Evolutionary conservation across 176 grass and related monocot species (phyloP).

Genomic region (Pontederia crassipes): DNA sequence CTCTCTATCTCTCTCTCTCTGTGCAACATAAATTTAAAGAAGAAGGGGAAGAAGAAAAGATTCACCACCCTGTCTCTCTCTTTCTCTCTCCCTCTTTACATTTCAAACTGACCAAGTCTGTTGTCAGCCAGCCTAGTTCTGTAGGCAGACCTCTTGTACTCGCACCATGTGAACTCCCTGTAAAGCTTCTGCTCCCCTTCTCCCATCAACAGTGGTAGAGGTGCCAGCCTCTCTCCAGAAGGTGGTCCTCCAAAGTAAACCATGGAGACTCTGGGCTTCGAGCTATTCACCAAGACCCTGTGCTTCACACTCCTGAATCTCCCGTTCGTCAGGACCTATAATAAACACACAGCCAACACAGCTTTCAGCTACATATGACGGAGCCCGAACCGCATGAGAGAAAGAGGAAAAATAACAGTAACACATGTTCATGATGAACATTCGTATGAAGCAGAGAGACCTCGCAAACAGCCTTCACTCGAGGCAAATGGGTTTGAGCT

Average conservation of each 20-base stretch:
- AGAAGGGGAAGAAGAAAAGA: background rate
- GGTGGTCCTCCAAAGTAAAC: constrained; percentile 74
- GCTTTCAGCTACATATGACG: background rate
- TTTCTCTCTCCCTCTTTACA: constrained; percentile 2
- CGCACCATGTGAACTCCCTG: constrained; percentile 87
- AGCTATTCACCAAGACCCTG: constrained; percentile 70
- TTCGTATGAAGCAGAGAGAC: too few relatives aligned
- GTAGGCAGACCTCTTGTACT: constrained; percentile 63
- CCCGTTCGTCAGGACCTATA: constrained; percentile 84
- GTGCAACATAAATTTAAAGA: background rate
- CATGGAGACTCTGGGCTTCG: constrained; percentile 55
- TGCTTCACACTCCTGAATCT: constrained; percentile 92
- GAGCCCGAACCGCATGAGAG: too few relatives aligned
- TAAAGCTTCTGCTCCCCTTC: constrained; percentile 60
- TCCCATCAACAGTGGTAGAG: constrained; percentile 38
- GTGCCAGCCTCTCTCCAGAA: constrained; percentile 38
- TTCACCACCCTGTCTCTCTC: background rate
- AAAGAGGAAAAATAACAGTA: background rate
- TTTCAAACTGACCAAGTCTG: constrained; percentile 62
- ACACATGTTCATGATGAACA: background rate
- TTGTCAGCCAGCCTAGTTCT: constrained; percentile 47
- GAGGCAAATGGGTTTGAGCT: too few relatives aligned
- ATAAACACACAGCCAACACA: background rate
- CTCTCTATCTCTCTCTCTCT: too few relatives aligned
- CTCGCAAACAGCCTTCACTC: too few relatives aligned